Base-by-base conservation (phyloP, 257 asterid species). In the Primulina eburnea region DNA sequence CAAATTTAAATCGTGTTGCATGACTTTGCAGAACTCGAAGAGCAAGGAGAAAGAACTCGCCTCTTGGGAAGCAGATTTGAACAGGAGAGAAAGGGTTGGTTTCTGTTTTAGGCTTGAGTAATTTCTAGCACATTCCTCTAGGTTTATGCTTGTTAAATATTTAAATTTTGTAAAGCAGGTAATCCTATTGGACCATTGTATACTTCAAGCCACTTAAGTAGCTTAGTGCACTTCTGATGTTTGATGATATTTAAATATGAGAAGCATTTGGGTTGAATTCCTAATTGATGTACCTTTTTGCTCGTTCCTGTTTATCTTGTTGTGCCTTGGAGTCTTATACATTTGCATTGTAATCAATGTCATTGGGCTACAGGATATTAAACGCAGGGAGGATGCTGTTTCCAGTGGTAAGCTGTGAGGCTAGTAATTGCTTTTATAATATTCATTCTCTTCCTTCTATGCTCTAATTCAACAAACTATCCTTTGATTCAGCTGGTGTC, bases 321-420 rank as follows among this genome's bases (percentile, higher is more conserved):
- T 18, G 47, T 65, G 29, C 24, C 53, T 60, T 74, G 30, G 40
- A 69, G 43, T 60, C 59, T 68, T 30, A 14, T 71, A 28, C 68
- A 62, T 72, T 7, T 67, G 57, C 62, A 21, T 47, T 64, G 28
- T 18, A 47, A 69, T 75, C 38, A 68, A 62, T 26, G 26, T 56
- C 59, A 29, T 68, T 65, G 62, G 35, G 72, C 70, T 77, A 69
- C 85, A 87, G 94, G 94, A 87, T 6, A 80, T 85, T 17, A 85
- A 83, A 71, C 88, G 82, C 56, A 82, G 94, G 60, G 94, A 87
- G 79, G 94, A 83, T 70, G 80, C 86, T 75, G 83, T 87, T 71
- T 72, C 90, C 56, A 65, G 84, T 20, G 90, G 93, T 87, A 77
- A 81, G 86, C 63, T 65, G 12, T 69, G 58, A 69, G 16, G 33